phyloP scores from a whole-genome alignment of 208 protist genomes.

The Acanthamoeba royreba region DNA sequence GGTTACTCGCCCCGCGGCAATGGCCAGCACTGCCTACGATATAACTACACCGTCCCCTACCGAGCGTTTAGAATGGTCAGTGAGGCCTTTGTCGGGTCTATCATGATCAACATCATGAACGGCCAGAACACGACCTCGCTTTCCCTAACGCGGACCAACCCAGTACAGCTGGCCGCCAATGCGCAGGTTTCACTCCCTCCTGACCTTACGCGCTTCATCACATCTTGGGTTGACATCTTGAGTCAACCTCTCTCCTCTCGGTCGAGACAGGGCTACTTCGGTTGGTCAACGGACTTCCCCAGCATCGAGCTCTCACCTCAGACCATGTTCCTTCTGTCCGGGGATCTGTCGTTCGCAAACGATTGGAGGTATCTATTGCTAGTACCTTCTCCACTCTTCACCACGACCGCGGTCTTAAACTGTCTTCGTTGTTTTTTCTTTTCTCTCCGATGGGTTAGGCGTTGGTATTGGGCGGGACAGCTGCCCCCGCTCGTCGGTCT shows the following conservation, averaged over 20 bases:
- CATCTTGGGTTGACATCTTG: too few species aligned
- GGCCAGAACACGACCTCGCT: neutral
- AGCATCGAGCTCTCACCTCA: too few species aligned
- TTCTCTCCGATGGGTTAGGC: neutral
- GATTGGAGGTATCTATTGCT: too few species aligned
- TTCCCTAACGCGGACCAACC: neutral
- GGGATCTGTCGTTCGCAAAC: too few species aligned
- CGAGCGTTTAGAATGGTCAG: neutral
- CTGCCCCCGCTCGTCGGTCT: neutral
- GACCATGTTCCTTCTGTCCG: too few species aligned
- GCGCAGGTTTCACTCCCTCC: neutral
- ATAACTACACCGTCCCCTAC: neutral
- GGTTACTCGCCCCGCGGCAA: neutral
- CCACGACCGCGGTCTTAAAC: too few species aligned
- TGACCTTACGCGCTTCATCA: neutral
- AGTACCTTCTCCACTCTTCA: too few species aligned
- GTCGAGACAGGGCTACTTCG: too few species aligned
- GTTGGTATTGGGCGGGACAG: neutral
- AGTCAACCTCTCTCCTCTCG: too few species aligned
- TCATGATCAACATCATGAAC: neutral
- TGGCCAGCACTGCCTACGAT: constrained; percentile 2
- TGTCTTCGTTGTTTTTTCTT: neutral
- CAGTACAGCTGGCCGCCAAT: neutral
- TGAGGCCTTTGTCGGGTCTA: neutral
- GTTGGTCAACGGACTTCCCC: too few species aligned